Base-by-base conservation (phyloP, 768 basidiomycete genomes). In the Mycena filopes region DNA sequence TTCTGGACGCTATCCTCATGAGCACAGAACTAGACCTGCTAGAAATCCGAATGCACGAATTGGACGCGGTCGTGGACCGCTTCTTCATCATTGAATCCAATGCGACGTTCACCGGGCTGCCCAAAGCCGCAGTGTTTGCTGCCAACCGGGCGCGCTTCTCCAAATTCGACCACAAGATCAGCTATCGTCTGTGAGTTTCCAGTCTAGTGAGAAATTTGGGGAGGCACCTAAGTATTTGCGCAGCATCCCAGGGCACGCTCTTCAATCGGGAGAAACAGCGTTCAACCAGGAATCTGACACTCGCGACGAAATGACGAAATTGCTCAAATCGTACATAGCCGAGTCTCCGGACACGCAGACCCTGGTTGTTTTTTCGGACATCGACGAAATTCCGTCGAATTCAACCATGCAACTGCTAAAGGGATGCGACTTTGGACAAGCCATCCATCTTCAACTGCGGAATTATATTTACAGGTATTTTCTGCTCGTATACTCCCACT, bases 1-100 rank as follows among this genome's bases (percentile, higher is more conserved):
- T 85, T 38, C 71, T 85, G 50, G 88, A 89, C 68, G 86, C 87
- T 5, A 82, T 89, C 45, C 77, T 90, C 57, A 84, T 89, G 80
- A 86, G 83, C 78, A 87, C 82, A 63, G 88, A 90, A 71, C 76
- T 89, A 33, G 89, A 89, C 70, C 76, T 90, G 28, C 73, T 89
- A 51, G 88, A 89, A 72, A 83, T 89, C 57, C 83, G 89, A 23
- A 75, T 89, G 77, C 78, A 87, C 75, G 89, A 90, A 74, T 80
- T 89, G 54, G 82, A 84, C 60, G 73, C 81, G 6, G 79, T 86
- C 49, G 87, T 89, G 28, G 84, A 87, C 73, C 77, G 81, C 23
- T 89, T 89, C 76, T 81, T 88, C 71, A 83, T 90, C 70, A 77
- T 89, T 55, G 88, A 89, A 71, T 86, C 84, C 51, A 86, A 87